Percentiles rank a stretch among this genome's conserved stretches.
Evolutionary conservation across 805 yeast species (phyloP).

Genomic region (Wickerhamiella dianesei): DNA sequence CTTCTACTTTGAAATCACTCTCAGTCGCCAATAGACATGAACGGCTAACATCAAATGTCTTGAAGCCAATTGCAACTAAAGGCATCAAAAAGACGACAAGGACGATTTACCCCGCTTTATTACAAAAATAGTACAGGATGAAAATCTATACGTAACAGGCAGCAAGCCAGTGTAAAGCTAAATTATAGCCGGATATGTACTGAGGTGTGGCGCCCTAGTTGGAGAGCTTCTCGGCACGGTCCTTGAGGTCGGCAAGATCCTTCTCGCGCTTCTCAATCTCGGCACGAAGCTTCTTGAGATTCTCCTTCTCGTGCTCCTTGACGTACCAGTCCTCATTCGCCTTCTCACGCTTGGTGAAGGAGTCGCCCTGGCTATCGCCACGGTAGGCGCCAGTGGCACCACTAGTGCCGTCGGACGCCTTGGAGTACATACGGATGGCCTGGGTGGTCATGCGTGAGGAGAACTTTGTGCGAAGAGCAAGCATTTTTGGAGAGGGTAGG

Average conservation of each 20-base stretch:
- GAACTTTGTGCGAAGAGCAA: slow-evolving; percentile 10
- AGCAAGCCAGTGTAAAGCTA: too few relatives aligned
- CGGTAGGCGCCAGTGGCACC: not conserved
- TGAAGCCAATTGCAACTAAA: too few relatives aligned
- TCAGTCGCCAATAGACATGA: too few relatives aligned
- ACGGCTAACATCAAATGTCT: too few relatives aligned
- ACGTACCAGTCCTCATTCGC: slow-evolving; percentile 84
- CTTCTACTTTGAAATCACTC: too few relatives aligned
- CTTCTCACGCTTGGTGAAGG: slow-evolving; percentile 78
- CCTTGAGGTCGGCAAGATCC: slow-evolving; percentile 20
- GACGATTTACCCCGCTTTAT: too few relatives aligned
- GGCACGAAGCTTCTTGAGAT: slow-evolving; percentile 46
- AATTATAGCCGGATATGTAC: too few relatives aligned
- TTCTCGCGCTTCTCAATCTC: slow-evolving; percentile 23
- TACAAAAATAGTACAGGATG: too few relatives aligned
- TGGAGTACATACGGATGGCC: slow-evolving; percentile 14
- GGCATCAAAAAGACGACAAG: too few relatives aligned
- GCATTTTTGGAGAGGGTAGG: too few relatives aligned
- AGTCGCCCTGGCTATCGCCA: slow-evolving; percentile 40
- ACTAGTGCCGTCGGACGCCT: slow-evolving; percentile 6
- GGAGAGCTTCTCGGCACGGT: slow-evolving; percentile 17
- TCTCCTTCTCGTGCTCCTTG: slow-evolving; percentile 76
- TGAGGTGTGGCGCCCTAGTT: too few relatives aligned
- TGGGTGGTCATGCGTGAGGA: slow-evolving; percentile 6
- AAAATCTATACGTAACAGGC: too few relatives aligned